phyloP scores from a whole-genome alignment of 2,329 filamentous ascomycete genomes.

The Aspergillus unguis region DNA sequence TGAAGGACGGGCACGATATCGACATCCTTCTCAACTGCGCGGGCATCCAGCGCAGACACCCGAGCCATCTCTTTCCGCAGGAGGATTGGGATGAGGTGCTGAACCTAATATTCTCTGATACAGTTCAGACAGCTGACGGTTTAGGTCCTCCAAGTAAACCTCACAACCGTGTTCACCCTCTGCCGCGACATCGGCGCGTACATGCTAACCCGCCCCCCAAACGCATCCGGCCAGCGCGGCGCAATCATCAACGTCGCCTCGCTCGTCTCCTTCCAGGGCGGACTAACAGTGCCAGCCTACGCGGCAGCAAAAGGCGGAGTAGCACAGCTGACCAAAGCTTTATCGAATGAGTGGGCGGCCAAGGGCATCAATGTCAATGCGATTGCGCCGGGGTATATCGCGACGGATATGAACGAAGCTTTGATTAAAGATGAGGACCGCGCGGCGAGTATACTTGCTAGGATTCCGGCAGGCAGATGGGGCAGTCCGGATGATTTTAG shows the following conservation, averaged over 20 bases:
- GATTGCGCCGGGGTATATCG: constrained; percentile 60
- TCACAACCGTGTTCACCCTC: constrained; percentile 21
- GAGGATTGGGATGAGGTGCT: constrained; percentile 76
- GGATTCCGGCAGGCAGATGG: constrained; percentile 84
- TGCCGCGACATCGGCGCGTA: constrained; percentile 37
- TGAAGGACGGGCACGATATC: constrained; percentile 54
- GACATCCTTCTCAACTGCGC: constrained; percentile 82
- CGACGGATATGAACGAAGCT: constrained; percentile 90
- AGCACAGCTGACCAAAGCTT: constrained; percentile 76
- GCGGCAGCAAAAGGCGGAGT: constrained; percentile 82
- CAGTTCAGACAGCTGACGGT: too few relatives aligned
- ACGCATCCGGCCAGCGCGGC: constrained; percentile 21
- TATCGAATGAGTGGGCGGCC: constrained; percentile 82
- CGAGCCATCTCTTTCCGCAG: constrained; percentile 71
- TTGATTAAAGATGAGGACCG: constrained; percentile 69
- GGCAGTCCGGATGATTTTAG: constrained; percentile 83
- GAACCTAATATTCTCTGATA: too few relatives aligned
- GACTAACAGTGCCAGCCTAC: constrained; percentile 83
- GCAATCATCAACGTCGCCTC: constrained; percentile 79
- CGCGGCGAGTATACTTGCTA: constrained; percentile 68
- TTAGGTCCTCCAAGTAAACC: constrained; percentile 57
- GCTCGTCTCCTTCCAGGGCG: constrained; percentile 79
- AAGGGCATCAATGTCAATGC: constrained; percentile 70
- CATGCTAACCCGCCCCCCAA: constrained; percentile 29
- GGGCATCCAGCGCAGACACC: constrained; percentile 77